Conservation (phyloP, 805 yeast genomes). For the Candida nitratophila region DNA sequence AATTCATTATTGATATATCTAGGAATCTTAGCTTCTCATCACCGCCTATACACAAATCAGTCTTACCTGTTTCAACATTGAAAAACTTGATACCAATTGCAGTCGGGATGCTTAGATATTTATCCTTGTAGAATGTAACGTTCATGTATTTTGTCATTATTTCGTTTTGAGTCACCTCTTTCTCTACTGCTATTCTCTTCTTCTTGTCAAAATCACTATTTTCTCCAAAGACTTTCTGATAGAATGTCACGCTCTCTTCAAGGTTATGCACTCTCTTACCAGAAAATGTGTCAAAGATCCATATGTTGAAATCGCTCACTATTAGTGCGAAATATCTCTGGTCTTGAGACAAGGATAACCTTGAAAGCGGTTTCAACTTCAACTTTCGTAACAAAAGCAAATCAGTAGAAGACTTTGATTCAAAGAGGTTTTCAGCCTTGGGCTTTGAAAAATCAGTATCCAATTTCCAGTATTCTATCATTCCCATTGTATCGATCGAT, state of each 20-base stretch:
- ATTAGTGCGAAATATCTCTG: conserved; percentile 24
- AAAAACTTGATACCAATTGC: conserved; percentile 24
- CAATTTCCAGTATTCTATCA: conserved; percentile 31
- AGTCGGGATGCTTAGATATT: conserved; percentile 20
- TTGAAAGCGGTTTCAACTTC: conserved; percentile 18
- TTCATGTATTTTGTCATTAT: conserved; percentile 3
- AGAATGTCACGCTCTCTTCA: conserved; percentile 21
- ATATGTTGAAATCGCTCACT: conserved; percentile 24
- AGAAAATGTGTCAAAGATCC: conserved; percentile 25
- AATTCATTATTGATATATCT: conserved; percentile 4
- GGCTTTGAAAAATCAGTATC: conserved; percentile 6
- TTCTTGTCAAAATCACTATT: conserved; percentile 18
- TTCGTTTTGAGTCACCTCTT: conserved; percentile 10
- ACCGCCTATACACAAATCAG: conserved; percentile 19
- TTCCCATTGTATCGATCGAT: conserved; percentile 23
- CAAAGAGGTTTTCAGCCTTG: conserved; percentile 15
- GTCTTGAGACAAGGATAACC: conserved; percentile 20
- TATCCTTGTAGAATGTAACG: conserved; percentile 22
- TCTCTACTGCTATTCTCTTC: conserved; percentile 18
- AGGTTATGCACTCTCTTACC: conserved; percentile 26
- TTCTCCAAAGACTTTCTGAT: conserved; percentile 17
- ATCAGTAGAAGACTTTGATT: conserved; percentile 32
- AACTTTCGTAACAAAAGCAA: conserved; percentile 28
- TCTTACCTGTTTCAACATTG: conserved; percentile 17
- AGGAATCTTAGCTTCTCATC: conserved; percentile 23